These are phyloP conservation scores for Xylaria sp. DNA, from an alignment of 2,329 filamentous ascomycete genomes.

Conservation along the genomic window DNA sequence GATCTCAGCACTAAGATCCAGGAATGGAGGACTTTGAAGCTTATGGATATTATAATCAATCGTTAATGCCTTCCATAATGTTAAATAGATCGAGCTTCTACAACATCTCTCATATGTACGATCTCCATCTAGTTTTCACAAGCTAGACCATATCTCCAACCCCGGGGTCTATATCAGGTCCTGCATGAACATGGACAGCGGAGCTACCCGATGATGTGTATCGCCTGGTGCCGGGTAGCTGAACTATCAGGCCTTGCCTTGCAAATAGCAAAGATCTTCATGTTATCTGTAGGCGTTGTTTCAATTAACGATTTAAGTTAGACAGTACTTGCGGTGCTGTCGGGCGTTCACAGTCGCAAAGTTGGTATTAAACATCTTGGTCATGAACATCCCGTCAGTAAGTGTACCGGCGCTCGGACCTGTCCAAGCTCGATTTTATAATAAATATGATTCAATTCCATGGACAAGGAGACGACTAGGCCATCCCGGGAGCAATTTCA, in stretches of 20 bases:
- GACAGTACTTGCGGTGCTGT: background rate
- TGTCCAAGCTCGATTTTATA: background rate
- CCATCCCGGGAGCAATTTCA: background rate
- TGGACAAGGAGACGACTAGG: background rate
- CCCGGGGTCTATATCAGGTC: constrained; percentile 16
- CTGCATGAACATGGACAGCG: constrained; percentile 23
- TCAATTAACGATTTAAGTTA: background rate
- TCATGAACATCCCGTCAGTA: background rate
- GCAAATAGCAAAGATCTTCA: background rate
- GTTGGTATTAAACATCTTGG: background rate
- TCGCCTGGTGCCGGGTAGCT: constrained; percentile 32
- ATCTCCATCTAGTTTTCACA: constrained; percentile 8
- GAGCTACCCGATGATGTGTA: constrained; percentile 30
- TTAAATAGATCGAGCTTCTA: background rate
- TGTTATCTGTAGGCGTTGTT: background rate
- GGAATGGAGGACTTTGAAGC: background rate
- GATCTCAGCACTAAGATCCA: constrained; percentile 2
- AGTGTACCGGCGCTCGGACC: background rate
- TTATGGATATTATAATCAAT: background rate
- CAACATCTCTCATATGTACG: background rate
- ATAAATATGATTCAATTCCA: background rate
- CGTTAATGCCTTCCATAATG: background rate
- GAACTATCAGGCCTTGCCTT: background rate
- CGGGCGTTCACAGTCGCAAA: background rate
- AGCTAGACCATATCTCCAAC: constrained; percentile 16